A percentile compares a stretch with the other conserved stretches of the same genome.
phyloP scores from a whole-genome alignment of 306 rosid species.

The Citrullus mucosospermus region DNA sequence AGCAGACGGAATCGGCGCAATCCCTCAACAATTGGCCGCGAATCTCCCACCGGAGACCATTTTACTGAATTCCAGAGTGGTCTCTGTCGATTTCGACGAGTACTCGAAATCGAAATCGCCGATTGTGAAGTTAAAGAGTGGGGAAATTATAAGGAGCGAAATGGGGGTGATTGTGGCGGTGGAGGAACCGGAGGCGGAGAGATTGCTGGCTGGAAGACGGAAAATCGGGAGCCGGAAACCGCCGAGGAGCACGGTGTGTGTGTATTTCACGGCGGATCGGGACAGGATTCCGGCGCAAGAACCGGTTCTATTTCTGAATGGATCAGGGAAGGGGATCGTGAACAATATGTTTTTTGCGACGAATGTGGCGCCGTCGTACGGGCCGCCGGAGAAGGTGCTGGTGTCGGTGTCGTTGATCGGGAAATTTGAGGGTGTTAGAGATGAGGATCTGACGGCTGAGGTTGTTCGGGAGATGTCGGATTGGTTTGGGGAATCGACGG shows the following conservation, averaged over 20 bases:
- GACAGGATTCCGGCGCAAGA: conserved; percentile 34
- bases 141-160: conserved; percentile 43
- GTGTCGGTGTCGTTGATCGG: conserved; percentile 63
- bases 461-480: conserved; percentile 40
- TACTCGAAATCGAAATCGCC: conserved; percentile 10
- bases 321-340: conserved; percentile 74
- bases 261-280: conserved; percentile 42
- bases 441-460: conserved; percentile 32
- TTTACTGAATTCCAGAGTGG: conserved; percentile 35
- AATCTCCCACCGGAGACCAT: conserved; percentile 43
- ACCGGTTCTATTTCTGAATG: conserved; percentile 54
- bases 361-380: conserved; percentile 67
- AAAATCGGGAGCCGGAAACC: conserved; percentile 24
- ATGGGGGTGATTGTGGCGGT: conserved; percentile 66
- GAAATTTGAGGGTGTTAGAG: conserved; percentile 20
- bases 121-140: conserved; percentile 42
- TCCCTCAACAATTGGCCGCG: conserved; percentile 55
- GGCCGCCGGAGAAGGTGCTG: conserved; percentile 45
- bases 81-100: conserved; percentile 24
- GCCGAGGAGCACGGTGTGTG: conserved; percentile 60
- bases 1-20: conserved; percentile 58
- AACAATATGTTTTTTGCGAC: conserved; percentile 89
- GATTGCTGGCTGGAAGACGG: conserved; percentile 25
- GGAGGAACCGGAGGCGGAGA: conserved; percentile 47
- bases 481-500: conserved; percentile 51